Base-by-base conservation (phyloP, 352 stramenopile genomes). In the Globisporangium barbulae region DNA sequence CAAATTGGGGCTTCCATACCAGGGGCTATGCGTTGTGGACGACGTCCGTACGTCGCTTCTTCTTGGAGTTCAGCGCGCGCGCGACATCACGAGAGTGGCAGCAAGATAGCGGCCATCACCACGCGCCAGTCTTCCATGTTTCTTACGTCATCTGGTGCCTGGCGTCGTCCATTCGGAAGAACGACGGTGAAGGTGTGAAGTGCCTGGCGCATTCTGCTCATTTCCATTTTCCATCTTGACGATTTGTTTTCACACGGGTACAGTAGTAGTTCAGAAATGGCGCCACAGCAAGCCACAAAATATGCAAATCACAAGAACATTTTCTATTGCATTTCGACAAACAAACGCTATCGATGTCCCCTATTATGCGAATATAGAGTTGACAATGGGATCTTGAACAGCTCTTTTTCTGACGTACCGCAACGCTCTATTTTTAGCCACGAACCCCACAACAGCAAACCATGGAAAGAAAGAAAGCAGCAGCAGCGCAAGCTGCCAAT, bases 371-470 rank as follows among this genome's bases (percentile, higher is more conserved):
- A 25, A 6, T 55, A 25, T 2, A 39, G 5, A 55, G 49, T 41
- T 3, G 17, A 13, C 48, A 37, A 35, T 39, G 28, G 42, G 28
- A 37, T 39, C 49, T 55, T 55, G 49, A 55, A 31, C 48, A 53
- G 48, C 25, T 53, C 22, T 50, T 22, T 17, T 6, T 22, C 25
- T 17, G 28, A 42, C 37, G 37, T 42, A 42, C 37, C 8, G 42
- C 42, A 22, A 19, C 37, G 50, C 33, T 28, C 17, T 57, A 57
- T 57, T 57, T 57, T 57, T 57, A 56, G n/a, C 35, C 35, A 8
- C 10, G 3, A 7, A 53, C 12, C 17, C 12, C 15, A 19, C 10
- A 22, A 25, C 42, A 57, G 5, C 30, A 57, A 57, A 57, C 50
- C 9, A 42, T 57, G 50, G 50, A 57, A 57, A 42, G 50, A 57